These are phyloP conservation scores for Boletus putidus DNA, from an alignment of 1,284 basidiomycete genomes.

Conservation along the genomic window DNA sequence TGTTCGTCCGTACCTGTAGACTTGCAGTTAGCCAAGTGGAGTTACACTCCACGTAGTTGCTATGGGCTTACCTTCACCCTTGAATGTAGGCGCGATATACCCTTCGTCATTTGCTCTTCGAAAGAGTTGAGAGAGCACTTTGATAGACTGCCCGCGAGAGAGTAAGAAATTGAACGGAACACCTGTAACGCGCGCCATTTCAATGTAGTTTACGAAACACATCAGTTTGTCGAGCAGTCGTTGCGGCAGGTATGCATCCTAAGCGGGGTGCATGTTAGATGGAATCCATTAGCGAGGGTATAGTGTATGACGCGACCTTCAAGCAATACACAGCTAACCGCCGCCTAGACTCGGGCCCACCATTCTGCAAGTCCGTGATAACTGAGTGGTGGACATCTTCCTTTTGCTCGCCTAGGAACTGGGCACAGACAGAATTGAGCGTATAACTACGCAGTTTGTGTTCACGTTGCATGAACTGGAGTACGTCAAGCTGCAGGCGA, in stretches of 20 bases:
- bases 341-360: constrained; percentile 85
- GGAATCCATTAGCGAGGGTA: not conserved
- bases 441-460: constrained; percentile 95
- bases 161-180: constrained; percentile 97
- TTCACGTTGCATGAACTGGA: constrained; percentile 96
- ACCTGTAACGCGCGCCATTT: constrained; percentile 95
- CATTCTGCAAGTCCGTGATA: constrained; percentile 95
- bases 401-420: constrained; percentile 95
- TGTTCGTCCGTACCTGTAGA: constrained; percentile 81
- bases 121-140: constrained; percentile 91
- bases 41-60: not conserved
- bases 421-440: constrained; percentile 93
- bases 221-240: constrained; percentile 93
- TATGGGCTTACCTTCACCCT: constrained; percentile 66
- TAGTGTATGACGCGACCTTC: constrained; percentile 57
- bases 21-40: not conserved
- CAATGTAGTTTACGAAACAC: constrained; percentile 96
- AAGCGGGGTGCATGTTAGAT: not conserved
- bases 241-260: constrained; percentile 97
- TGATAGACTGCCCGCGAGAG: constrained; percentile 92
- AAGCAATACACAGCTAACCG: constrained; percentile 94
- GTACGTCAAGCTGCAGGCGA: constrained; percentile 86
- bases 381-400: constrained; percentile 97
- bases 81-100: constrained; percentile 82
- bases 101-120: constrained; percentile 86